phyloP scores from a whole-genome alignment of 225 moss, liverwort and hornwort species.

The Asterella californica region DNA sequence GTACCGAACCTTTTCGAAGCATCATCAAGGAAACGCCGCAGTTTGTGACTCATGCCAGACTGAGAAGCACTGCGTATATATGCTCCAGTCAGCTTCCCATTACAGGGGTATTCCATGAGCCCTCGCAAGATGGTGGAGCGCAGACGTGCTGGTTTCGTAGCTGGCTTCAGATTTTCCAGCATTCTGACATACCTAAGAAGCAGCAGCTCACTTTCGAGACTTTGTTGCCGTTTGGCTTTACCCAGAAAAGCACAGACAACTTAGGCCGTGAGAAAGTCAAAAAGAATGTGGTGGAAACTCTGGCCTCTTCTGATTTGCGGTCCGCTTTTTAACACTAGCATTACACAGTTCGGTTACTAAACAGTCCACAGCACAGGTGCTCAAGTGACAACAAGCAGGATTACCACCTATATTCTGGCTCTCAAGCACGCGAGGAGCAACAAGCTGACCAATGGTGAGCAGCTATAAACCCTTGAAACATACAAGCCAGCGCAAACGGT shows the following conservation, averaged over 20 bases:
- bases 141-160: constrained; percentile 61
- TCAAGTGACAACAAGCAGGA: neutral
- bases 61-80: constrained; percentile 44
- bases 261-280: neutral
- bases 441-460: neutral
- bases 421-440: neutral
- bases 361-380: too few species aligned
- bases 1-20: constrained; percentile 40
- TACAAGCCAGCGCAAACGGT: neutral
- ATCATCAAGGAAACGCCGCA: constrained; percentile 86
- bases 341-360: neutral
- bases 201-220: constrained; percentile 72
- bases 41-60: constrained; percentile 40
- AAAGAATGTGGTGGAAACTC: neutral
- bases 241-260: constrained; percentile 42
- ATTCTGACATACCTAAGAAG: constrained; percentile 68
- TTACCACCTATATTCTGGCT: neutral
- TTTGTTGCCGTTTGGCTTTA: constrained; percentile 71
- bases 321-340: neutral
- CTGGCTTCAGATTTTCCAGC: constrained; percentile 46
- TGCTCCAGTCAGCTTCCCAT: constrained; percentile 55
- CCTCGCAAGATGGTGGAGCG: constrained; percentile 57
- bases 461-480: neutral
- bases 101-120: constrained; percentile 63
- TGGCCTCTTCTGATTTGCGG: too few species aligned